Conservation (phyloP, 495 filamentous ascomycete species). For the Aspergillus leporis region DNA sequence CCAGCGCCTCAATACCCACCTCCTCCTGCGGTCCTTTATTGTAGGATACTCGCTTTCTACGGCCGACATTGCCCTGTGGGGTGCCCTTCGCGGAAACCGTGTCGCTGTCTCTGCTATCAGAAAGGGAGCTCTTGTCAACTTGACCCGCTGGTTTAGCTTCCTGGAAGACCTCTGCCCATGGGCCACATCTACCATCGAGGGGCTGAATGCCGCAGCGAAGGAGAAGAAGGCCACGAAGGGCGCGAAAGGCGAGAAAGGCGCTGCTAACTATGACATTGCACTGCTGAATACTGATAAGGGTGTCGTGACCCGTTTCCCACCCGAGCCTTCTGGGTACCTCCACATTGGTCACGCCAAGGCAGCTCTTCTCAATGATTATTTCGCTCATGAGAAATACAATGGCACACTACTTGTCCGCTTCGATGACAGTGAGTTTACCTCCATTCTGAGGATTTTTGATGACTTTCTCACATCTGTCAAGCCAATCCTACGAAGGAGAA, state of each 20-base stretch:
- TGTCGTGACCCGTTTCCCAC: constrained; percentile 90
- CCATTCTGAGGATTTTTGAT: background rate
- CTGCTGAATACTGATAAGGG: constrained; percentile 87
- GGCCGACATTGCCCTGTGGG: constrained; percentile 81
- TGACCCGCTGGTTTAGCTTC: constrained; percentile 86
- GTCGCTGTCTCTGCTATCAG: constrained; percentile 78
- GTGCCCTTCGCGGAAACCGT: constrained; percentile 81
- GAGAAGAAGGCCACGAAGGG: constrained; percentile 71
- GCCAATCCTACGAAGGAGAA: constrained; percentile 91
- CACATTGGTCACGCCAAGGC: constrained; percentile 96
- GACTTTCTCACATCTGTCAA: background rate
- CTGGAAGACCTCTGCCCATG: constrained; percentile 78
- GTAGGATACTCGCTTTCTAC: constrained; percentile 78
- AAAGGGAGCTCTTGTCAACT: constrained; percentile 72
- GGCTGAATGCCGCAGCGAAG: constrained; percentile 57
- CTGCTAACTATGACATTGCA: constrained; percentile 86
- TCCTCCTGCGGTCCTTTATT: constrained; percentile 82
- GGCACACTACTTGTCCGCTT: constrained; percentile 82
- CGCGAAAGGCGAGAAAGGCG: constrained; percentile 78
- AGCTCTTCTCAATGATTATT: constrained; percentile 89
- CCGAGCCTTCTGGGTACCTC: constrained; percentile 93
- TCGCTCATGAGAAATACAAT: constrained; percentile 84
- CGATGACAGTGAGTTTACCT: constrained; percentile 61
- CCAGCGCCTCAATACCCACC: constrained; percentile 77
- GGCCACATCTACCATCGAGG: constrained; percentile 50